These are phyloP conservation scores for Aspergillus wentii DNA, from an alignment of 495 filamentous ascomycete species.

Conservation along the genomic window DNA sequence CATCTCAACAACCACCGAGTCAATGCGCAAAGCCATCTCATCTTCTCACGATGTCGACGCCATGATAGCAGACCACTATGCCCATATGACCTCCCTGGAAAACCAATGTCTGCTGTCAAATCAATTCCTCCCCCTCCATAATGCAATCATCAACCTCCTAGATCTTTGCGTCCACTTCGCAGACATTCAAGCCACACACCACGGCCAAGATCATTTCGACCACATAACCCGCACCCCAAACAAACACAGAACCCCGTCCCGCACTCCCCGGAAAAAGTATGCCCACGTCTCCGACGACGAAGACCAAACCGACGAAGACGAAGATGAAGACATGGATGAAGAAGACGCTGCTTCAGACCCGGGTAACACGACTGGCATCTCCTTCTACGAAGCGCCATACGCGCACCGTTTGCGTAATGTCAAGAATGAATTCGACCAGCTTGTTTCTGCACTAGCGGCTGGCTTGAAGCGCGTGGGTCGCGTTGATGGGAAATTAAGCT, in stretches of 20 bases:
- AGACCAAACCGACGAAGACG: constrained; percentile 12
- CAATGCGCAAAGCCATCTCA: constrained; percentile 49
- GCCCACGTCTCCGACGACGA: constrained; percentile 8
- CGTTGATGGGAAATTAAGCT: constrained; percentile 37
- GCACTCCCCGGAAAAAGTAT: constrained; percentile 4
- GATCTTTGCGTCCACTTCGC: constrained; percentile 50
- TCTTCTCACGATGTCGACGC: constrained; percentile 70
- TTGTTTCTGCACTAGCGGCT: constrained; percentile 38
- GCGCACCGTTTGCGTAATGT: constrained; percentile 27
- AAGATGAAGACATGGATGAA: constrained; percentile 20
- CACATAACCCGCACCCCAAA: constrained; percentile 6
- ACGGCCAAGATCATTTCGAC: constrained; percentile 15
- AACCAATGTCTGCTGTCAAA: constrained; percentile 62
- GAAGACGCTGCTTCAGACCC: constrained; percentile 8
- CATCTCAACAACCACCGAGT: constrained; percentile 49
- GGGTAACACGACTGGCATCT: constrained; percentile 10
- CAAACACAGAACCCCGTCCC: constrained; percentile 6
- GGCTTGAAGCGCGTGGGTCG: constrained; percentile 44
- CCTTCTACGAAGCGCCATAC: constrained; percentile 22
- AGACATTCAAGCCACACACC: constrained; percentile 35
- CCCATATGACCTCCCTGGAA: constrained; percentile 56
- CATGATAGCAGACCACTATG: constrained; percentile 67
- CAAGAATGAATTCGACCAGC: constrained; percentile 34
- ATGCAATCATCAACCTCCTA: constrained; percentile 61
- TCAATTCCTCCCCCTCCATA: constrained; percentile 58